phyloP scores from a whole-genome alignment of 768 basidiomycete species.

The Pleurotus salmoneostramineus region DNA sequence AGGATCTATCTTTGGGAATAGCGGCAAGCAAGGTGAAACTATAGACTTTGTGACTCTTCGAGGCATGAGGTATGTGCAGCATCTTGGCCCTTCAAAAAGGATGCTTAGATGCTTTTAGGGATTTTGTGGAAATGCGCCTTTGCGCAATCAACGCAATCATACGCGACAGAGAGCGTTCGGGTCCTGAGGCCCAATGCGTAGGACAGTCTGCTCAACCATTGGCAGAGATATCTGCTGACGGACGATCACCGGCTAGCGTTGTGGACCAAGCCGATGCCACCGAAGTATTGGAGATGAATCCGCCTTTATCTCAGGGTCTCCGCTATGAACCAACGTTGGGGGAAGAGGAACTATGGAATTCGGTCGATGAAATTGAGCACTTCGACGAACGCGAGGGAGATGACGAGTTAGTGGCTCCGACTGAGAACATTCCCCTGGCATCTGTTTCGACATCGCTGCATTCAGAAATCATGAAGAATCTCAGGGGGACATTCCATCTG shows the following conservation, averaged over 20 bases:
- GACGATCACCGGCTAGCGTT: neutral
- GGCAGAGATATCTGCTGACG: too few relatives aligned
- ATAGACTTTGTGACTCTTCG: slow-evolving; percentile 41
- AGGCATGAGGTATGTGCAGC: slow-evolving; percentile 29
- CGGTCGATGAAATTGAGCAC: neutral
- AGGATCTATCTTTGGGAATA: slow-evolving; percentile 19
- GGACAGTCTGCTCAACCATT: too few relatives aligned
- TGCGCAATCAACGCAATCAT: slow-evolving; percentile 27
- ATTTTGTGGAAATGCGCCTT: slow-evolving; percentile 32
- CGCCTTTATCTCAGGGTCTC: neutral
- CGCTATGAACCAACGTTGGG: neutral
- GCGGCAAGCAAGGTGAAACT: slow-evolving; percentile 17
- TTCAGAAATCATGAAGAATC: slow-evolving; percentile 48
- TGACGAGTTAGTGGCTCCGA: neutral
- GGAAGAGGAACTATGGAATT: neutral
- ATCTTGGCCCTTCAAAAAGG: neutral
- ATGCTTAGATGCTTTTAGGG: slow-evolving; percentile 19
- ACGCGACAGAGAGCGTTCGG: too few relatives aligned
- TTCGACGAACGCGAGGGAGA: neutral
- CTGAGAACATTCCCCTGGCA: neutral
- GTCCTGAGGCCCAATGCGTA: too few relatives aligned
- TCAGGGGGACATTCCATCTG: slow-evolving; percentile 62
- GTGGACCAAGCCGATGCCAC: neutral
- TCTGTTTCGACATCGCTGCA: slow-evolving; percentile 24
- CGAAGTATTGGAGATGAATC: neutral